phyloP scores from a whole-genome alignment of 139 green algal species.

The Chlamydomonas sp. region DNA sequence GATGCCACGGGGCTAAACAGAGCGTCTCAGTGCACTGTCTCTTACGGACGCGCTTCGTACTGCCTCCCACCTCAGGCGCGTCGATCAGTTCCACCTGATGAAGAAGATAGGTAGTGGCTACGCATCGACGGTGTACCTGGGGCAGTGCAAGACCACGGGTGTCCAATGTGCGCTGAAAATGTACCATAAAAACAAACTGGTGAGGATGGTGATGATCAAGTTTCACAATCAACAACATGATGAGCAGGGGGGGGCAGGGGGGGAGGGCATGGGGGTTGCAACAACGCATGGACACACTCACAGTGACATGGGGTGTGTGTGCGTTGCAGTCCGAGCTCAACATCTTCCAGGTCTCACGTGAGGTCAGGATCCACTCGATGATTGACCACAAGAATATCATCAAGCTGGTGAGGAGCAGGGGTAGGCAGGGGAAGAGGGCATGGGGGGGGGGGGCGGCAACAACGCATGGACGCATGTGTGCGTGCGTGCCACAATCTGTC shows the following conservation, averaged over 20 bases:
- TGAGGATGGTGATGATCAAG: no score
- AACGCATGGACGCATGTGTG: no score
- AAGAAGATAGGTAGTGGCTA: conserved; percentile 45
- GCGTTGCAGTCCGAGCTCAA: conserved; percentile 44
- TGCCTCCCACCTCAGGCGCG: conserved; percentile 28
- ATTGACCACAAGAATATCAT: conserved; percentile 54
- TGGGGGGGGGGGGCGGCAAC: no score
- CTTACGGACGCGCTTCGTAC: background rate
- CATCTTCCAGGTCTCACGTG: conserved; percentile 43
- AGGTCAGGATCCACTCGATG: conserved; percentile 45
- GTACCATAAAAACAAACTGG: conserved; percentile 46
- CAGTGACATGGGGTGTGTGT: no score
- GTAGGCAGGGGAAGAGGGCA: no score
- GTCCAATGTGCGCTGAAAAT: conserved; percentile 40
- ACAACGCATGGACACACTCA: no score
- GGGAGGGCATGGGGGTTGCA: no score
- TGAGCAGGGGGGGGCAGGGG: no score
- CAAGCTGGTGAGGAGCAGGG: conserved; percentile 44
- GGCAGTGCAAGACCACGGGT: conserved; percentile 23
- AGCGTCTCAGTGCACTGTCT: background rate
- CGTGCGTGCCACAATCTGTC: no score
- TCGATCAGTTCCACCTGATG: conserved; percentile 41
- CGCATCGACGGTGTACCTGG: conserved; percentile 45
- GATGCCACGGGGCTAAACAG: background rate
- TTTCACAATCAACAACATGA: no score